phyloP scores from a whole-genome alignment of 2,329 filamentous ascomycete genomes.

The Furcasterigmium sp. region DNA sequence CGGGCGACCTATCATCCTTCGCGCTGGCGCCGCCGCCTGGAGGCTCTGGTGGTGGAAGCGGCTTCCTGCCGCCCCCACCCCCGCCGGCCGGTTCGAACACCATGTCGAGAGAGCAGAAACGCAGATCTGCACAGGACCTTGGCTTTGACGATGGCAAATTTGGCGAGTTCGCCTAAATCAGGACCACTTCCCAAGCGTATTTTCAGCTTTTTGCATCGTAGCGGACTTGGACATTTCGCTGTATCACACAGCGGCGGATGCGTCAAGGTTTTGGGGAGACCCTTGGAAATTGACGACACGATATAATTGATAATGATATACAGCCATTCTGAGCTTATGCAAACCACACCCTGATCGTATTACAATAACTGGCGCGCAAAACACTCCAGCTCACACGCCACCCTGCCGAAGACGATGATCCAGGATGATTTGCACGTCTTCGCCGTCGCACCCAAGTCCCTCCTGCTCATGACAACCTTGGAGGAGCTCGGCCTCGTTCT shows the following conservation, averaged over 20 bases:
- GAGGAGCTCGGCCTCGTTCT: conserved; percentile 1
- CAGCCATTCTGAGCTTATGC: too few relatives aligned
- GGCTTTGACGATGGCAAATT: conserved; percentile 87
- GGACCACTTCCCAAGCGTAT: too few relatives aligned
- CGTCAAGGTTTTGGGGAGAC: too few relatives aligned
- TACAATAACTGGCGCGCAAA: too few relatives aligned
- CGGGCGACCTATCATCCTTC: conserved; percentile 48
- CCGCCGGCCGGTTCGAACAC: conserved; percentile 56
- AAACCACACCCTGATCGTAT: too few relatives aligned
- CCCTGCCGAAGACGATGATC: not conserved
- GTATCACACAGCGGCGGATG: too few relatives aligned
- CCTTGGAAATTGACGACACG: too few relatives aligned
- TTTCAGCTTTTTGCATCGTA: too few relatives aligned
- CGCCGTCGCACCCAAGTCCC: not conserved
- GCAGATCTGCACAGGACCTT: conserved; percentile 55
- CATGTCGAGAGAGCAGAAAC: conserved; percentile 46
- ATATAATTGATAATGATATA: too few relatives aligned
- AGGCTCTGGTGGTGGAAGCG: conserved; percentile 18
- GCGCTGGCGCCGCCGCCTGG: conserved; percentile 68
- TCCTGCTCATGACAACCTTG: not conserved
- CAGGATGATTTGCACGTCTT: not conserved
- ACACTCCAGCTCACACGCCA: too few relatives aligned
- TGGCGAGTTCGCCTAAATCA: conserved; percentile 72
- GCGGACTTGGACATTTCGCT: too few relatives aligned
- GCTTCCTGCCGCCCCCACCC: conserved; percentile 52